Conservation (phyloP, 1,139 yeast species). For the Blastobotrys apis region DNA sequence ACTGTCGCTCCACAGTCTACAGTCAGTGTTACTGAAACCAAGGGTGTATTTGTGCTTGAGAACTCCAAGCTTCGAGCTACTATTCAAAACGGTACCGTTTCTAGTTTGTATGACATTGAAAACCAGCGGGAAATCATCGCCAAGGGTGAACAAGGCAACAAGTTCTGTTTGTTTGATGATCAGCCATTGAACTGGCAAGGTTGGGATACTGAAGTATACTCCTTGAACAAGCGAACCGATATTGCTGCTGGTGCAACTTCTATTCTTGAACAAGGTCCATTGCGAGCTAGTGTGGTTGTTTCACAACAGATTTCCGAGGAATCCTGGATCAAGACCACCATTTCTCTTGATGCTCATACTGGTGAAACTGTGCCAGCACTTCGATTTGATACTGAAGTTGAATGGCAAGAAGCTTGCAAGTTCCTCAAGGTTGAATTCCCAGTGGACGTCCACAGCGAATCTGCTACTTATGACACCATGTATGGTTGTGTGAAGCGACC, state of each 20-base stretch:
- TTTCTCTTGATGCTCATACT: conserved; percentile 60
- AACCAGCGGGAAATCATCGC: conserved; percentile 66
- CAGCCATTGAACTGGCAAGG: conserved; percentile 91
- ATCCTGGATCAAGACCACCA: conserved; percentile 61
- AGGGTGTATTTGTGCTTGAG: conserved; percentile 45
- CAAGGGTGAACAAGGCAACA: conserved; percentile 60
- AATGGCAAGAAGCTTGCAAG: conserved; percentile 83
- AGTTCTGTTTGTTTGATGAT: conserved; percentile 76
- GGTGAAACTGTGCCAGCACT: conserved; percentile 23
- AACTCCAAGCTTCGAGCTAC: conserved; percentile 60
- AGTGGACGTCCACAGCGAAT: conserved; percentile 69
- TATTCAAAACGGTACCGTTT: conserved; percentile 58
- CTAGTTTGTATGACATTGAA: conserved; percentile 56
- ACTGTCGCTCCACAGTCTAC: conserved; percentile 13
- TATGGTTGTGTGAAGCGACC: conserved; percentile 89
- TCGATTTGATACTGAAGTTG: conserved; percentile 62
- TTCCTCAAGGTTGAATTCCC: conserved; percentile 94
- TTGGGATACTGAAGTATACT: conserved; percentile 94
- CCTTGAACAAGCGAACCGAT: conserved; percentile 60
- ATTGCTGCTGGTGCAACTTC: conserved; percentile 40
- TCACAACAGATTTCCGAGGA: conserved; percentile 51
- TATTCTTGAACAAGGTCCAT: conserved; percentile 50
- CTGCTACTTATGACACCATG: conserved; percentile 87
- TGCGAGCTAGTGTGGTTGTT: conserved; percentile 57
- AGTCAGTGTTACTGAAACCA: conserved; percentile 33